Base-by-base conservation (phyloP, 2,329 filamentous ascomycete species). In the Phoma sp. region DNA sequence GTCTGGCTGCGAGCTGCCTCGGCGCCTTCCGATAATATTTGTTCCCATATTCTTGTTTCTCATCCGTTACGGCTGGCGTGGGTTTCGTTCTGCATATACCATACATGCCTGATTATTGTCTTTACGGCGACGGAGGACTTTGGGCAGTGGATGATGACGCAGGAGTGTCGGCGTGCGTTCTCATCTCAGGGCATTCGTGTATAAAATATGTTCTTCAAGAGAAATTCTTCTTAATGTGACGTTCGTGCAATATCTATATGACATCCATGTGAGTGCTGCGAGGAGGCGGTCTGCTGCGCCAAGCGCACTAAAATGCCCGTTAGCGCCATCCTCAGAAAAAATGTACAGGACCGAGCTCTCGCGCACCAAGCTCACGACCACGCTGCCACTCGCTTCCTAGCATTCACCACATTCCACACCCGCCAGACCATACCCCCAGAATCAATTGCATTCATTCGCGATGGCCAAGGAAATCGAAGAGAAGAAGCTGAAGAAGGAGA, bases 401-500 rank as follows among this genome's bases (percentile, higher is more conserved):
- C 22, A n/a, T 27, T 43, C 21, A 21, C 12, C 45, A 31, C 44
- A 48, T 32, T 43, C 12, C 41, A 44, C n/a, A 39, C 17, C 32
- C 38, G 27, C 35, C 40, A 9, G 3, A 48, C 19, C 22, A 13
- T 43, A 39, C 32, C 35, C 17, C 8, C 31, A 51, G 33, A 38
- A 37, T 35, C 21, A 9, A 35, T 33, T 48, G 40, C 39, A 51
- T 12, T 36, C 33, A 51, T 43, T 46, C 60, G 68, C 44, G 60
- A 75, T 75, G 73, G 70, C 65, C 59, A 77, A 78, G 61, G 71
- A 73, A 53, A 60, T 64, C 21, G 63, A 71, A 49, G 75, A 76
- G 62, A 75, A 75, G 68, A 77, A 72, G 64, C 54, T 72, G 43
- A 74, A 74, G 67, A 75, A 75, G 72, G 76, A 76, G 37, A 89